Evolutionary conservation across 176 grass and related monocot genomes (phyloP).

Genomic region (Phoenix roebelenii): DNA sequence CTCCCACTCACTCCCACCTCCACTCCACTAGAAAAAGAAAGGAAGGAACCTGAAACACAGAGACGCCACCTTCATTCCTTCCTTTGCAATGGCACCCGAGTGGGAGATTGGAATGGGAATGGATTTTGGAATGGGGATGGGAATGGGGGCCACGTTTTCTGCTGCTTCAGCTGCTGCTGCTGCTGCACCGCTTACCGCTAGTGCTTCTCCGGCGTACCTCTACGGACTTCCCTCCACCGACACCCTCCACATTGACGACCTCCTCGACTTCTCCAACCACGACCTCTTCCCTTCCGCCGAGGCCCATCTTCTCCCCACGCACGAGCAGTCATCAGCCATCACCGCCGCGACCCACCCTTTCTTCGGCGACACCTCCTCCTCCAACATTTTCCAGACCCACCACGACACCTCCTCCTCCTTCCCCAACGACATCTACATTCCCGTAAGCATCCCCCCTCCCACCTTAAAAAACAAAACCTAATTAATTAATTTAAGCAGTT

Average conservation of each 20-base stretch:
- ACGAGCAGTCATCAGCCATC: constrained; percentile 16
- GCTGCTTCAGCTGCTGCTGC: constrained; percentile 13
- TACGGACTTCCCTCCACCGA: constrained; percentile 60
- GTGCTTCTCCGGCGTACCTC: constrained; percentile 28
- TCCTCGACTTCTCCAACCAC: constrained; percentile 74
- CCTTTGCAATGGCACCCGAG: constrained; percentile 47
- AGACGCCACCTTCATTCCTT: not conserved
- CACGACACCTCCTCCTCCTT: constrained; percentile 67
- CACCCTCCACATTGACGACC: constrained; percentile 59
- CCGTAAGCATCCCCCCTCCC: constrained; percentile 40
- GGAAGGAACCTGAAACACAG: too few relatives aligned
- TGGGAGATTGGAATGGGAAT: constrained; percentile 72
- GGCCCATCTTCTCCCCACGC: constrained; percentile 17
- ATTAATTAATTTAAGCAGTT: too few relatives aligned
- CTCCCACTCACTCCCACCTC: constrained; percentile 1
- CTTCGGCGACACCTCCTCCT: constrained; percentile 16
- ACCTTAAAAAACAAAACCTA: not conserved
- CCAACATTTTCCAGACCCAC: constrained; percentile 46
- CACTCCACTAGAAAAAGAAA: constrained; percentile 8
- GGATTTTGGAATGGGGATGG: constrained; percentile 60
- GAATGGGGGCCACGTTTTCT: constrained; percentile 13
- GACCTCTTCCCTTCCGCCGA: constrained; percentile 42
- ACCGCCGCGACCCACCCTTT: too few relatives aligned
- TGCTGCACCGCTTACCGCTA: constrained; percentile 2
- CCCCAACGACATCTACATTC: constrained; percentile 76